Base-by-base conservation (phyloP, 2,329 filamentous ascomycete genomes). In the Fusarium anguioides region DNA sequence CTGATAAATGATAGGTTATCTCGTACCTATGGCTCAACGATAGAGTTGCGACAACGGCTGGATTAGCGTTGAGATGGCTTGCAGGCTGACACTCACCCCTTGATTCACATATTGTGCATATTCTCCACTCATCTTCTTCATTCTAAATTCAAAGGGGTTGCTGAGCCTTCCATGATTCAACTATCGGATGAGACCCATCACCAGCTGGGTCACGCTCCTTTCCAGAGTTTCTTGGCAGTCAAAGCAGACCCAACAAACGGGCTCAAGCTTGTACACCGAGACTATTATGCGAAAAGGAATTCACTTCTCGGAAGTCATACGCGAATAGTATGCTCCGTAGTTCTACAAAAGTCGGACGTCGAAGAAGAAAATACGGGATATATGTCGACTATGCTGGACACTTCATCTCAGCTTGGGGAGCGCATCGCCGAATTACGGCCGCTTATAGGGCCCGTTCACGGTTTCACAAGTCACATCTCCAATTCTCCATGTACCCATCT, bases 341-440 rank as follows among this genome's bases (percentile, higher is more conserved):
- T 54, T 41, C 15, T 60, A 35, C 47, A 49, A 55, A 53, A 26
- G 24, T 62, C 56, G 51, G 54, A 66, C 39, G 49, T 52, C 36
- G 36, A 62, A 62, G 64, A 61, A 33, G 54, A 53, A 56, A 68
- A 50, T 17, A 46, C 47, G 52, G 64, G 54, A 66, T 64, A 61
- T 40, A 18, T 50, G 26, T 51, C 40, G n/a, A 45, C 21, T 42
- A 42, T 36, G 35, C 47, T 52, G 39, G 63, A 46, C 41, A 48
- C 20, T 44, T 33, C 47, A 45, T n/a, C 24, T 56, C 41, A 47
- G n/a, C 24, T 48, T 20, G 29, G 21, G 37, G 36, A 20, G 35
- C 45, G 47, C 56, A 60, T 39, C 65, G 52, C 65, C 65, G 65
- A 68, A 37, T 68, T 68, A 66, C 47, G 39, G 60, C 64, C 65